These are phyloP conservation scores for Cryptosporidium sp. DNA, from an alignment of 169 alveolate genomes.

Conservation along the genomic window DNA sequence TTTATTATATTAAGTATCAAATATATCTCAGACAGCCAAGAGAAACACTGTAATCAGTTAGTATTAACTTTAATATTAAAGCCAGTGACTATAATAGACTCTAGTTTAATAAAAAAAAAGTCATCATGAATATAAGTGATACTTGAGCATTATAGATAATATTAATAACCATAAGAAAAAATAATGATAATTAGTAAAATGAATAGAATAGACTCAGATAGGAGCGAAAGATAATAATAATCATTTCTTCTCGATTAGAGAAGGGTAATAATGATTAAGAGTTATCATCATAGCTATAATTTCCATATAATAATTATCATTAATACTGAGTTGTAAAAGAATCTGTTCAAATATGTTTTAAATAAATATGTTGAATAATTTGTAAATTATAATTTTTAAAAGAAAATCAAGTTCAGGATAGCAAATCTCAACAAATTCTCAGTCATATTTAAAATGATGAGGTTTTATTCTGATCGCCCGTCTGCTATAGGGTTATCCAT, in stretches of 20 bases:
- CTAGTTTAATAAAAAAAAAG: conserved; percentile 32
- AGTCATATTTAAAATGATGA: not conserved
- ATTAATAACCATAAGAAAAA: not conserved
- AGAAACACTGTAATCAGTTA: conserved; percentile 69
- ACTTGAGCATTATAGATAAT: not conserved
- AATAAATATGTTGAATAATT: no score
- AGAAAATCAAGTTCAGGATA: conserved; percentile 55
- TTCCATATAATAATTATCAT: not conserved
- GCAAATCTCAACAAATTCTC: conserved; percentile 63
- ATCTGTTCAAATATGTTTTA: no score
- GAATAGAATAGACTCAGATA: conserved; percentile 59
- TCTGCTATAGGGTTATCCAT: conserved; percentile 76
- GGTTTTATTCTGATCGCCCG: conserved; percentile 74
- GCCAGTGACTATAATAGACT: conserved; percentile 70
- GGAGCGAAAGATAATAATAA: conserved; percentile 68
- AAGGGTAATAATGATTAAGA: conserved; percentile 1
- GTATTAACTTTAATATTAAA: conserved; percentile 15
- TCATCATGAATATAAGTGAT: conserved; percentile 45
- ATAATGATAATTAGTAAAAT: not conserved
- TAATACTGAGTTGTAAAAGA: not conserved
- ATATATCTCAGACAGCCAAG: conserved; percentile 75
- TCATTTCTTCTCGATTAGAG: not conserved
- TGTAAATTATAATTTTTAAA: not conserved
- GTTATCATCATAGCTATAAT: conserved; percentile 40
- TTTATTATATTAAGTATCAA: not conserved